Conservation (phyloP, 768 basidiomycete genomes). For the Phanerodontia chrysosporium region DNA sequence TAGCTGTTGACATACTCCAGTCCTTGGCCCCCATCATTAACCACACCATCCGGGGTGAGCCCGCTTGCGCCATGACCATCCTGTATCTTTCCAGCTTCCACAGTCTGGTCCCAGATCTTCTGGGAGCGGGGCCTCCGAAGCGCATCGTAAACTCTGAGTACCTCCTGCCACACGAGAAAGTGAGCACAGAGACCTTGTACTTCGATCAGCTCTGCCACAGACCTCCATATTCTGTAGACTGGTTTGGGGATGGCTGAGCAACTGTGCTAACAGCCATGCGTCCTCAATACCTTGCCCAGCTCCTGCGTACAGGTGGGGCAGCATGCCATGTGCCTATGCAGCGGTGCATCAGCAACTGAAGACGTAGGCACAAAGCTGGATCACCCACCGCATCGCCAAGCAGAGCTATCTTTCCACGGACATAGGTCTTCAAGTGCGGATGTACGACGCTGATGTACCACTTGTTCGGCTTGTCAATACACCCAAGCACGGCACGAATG, state of each 20-base stretch:
- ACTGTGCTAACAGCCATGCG: slow-evolving; percentile 39
- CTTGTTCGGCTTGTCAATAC: slow-evolving; percentile 43
- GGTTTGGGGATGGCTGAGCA: slow-evolving; percentile 42
- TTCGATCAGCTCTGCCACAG: too few relatives aligned
- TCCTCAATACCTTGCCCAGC: slow-evolving; percentile 61
- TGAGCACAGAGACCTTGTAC: neutral
- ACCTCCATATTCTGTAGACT: slow-evolving; percentile 38
- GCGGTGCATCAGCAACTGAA: neutral
- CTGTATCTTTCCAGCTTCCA: neutral
- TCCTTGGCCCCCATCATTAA: neutral
- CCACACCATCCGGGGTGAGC: slow-evolving; percentile 1
- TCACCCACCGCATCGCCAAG: slow-evolving; percentile 44
- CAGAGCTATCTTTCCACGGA: slow-evolving; percentile 41
- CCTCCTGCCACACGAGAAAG: neutral
- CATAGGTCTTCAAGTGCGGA: slow-evolving; percentile 42
- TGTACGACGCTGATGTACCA: slow-evolving; percentile 50
- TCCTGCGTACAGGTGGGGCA: slow-evolving; percentile 54
- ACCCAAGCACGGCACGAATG: slow-evolving; percentile 35
- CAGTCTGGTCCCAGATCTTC: slow-evolving; percentile 4
- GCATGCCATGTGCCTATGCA: slow-evolving; percentile 47
- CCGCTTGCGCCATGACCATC: slow-evolving; percentile 4
- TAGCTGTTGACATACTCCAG: slow-evolving; percentile 5
- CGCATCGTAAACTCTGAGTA: slow-evolving; percentile 6
- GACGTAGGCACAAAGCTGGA: neutral
- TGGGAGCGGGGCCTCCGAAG: slow-evolving; percentile 11